Conservation (phyloP, 2,329 filamentous ascomycete genomes). For the Colletotrichum limetticola region DNA sequence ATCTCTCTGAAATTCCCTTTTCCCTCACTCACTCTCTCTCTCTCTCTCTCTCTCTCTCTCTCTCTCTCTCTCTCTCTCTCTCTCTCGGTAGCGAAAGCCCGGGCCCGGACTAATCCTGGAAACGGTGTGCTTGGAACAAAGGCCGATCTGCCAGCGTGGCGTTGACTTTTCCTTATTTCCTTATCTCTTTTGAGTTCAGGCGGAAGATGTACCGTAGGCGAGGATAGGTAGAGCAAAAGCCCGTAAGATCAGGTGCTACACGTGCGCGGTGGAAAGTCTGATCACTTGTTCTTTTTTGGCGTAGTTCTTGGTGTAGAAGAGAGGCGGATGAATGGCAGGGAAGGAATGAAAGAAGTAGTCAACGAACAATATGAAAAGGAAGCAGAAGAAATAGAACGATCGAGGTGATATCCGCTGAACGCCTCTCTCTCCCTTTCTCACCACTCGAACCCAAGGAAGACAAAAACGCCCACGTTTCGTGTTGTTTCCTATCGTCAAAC, state of each 20-base stretch:
- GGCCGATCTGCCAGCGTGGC: slow-evolving; percentile 22
- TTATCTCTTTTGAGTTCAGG: background rate
- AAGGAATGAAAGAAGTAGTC: background rate
- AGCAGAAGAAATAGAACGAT: background rate
- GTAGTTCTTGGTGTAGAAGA: background rate
- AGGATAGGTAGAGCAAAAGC: background rate
- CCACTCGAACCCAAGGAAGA: background rate
- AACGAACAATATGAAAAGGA: background rate
- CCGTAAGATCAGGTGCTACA: background rate
- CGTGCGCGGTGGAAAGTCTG: background rate
- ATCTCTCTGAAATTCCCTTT: background rate
- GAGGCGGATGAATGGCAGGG: background rate
- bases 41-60: background rate
- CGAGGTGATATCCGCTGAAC: background rate
- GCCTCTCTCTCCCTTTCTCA: background rate
- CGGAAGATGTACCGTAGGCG: background rate
- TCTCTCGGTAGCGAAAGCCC: background rate
- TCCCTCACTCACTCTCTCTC: background rate
- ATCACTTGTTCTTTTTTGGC: background rate
- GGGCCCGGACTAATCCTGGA: slow-evolving; percentile 18
- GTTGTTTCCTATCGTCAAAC: background rate
- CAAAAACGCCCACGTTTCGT: background rate
- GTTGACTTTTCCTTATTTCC: background rate
- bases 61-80: background rate
- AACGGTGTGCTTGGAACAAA: slow-evolving; percentile 22